These are phyloP conservation scores for Pythium volutum DNA, from an alignment of 352 stramenopile genomes.

Conservation along the genomic window DNA sequence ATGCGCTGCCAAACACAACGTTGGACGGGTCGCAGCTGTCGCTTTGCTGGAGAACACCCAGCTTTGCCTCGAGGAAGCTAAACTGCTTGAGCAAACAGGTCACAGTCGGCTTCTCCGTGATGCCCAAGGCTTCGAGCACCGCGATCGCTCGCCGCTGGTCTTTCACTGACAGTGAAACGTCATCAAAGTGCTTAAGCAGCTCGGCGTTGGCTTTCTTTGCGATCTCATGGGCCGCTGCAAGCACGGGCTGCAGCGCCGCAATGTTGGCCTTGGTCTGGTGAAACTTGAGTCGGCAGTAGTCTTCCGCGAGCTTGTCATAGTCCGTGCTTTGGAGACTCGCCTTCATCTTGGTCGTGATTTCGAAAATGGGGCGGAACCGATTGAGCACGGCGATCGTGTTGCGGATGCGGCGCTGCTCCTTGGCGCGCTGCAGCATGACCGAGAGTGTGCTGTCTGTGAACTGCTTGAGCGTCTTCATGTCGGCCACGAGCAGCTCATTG, in stretches of 20 bases:
- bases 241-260: constrained; percentile 48
- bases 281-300: constrained; percentile 67
- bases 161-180: constrained; percentile 49
- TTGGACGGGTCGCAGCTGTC: constrained; percentile 25
- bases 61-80: constrained; percentile 50
- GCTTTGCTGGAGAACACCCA: constrained; percentile 32
- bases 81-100: constrained; percentile 73
- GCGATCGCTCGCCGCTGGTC: constrained; percentile 69
- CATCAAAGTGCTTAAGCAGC: constrained; percentile 60
- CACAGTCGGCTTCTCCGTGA: constrained; percentile 64
- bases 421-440: constrained; percentile 70
- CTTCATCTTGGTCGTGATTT: constrained; percentile 78
- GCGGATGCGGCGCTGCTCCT: constrained; percentile 72
- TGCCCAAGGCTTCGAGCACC: constrained; percentile 48
- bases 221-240: constrained; percentile 57
- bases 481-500: constrained; percentile 40
- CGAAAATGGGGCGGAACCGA: constrained; percentile 64
- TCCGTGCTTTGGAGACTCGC: constrained; percentile 54
- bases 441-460: constrained; percentile 67
- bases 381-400: constrained; percentile 70
- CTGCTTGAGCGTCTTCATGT: constrained; percentile 56
- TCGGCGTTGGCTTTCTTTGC: constrained; percentile 55
- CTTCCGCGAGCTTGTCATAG: constrained; percentile 70
- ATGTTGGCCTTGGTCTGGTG: constrained; percentile 66
- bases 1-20: constrained; percentile 55